A percentile compares a stretch with the other conserved stretches of the same genome.
Evolutionary conservation across 108 stramenopile species (phyloP).

Genomic region (Fistulifera pelliculosa): DNA sequence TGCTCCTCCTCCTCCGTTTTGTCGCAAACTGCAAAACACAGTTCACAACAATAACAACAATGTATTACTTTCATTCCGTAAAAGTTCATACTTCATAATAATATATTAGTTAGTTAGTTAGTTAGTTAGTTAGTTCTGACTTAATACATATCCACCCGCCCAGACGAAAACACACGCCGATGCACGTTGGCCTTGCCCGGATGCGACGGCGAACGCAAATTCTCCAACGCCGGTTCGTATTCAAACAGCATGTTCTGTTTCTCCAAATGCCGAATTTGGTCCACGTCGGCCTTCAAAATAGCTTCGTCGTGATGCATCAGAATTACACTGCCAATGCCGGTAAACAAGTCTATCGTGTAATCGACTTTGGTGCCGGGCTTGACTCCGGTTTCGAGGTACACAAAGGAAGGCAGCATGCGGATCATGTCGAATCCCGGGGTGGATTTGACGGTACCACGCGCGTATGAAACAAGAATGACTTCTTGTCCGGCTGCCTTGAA

Average conservation of each 20-base stretch:
- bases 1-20: too few species aligned
- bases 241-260: conserved; percentile 58
- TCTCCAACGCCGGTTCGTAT: conserved; percentile 18
- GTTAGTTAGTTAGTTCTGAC: too few species aligned
- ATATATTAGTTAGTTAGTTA: too few species aligned
- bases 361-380: conserved; percentile 57
- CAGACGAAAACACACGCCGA: neutral
- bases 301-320: conserved; percentile 62
- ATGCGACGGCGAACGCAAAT: too few species aligned
- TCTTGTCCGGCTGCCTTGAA: conserved; percentile 80
- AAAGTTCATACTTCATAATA: too few species aligned
- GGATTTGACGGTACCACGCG: conserved; percentile 50
- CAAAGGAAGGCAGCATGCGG: conserved; percentile 57
- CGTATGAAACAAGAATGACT: conserved; percentile 75
- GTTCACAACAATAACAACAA: too few species aligned
- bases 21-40: too few species aligned
- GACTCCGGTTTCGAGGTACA: conserved; percentile 78
- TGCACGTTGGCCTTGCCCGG: conserved; percentile 12
- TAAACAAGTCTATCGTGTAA: conserved; percentile 79
- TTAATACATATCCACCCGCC: too few species aligned
- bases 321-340: conserved; percentile 78
- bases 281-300: conserved; percentile 51
- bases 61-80: too few species aligned
- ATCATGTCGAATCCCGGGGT: conserved; percentile 82
- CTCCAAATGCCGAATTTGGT: conserved; percentile 69